These are phyloP conservation scores for Leccinum fibrillosum DNA, from an alignment of 768 basidiomycete genomes.

Conservation along the genomic window DNA sequence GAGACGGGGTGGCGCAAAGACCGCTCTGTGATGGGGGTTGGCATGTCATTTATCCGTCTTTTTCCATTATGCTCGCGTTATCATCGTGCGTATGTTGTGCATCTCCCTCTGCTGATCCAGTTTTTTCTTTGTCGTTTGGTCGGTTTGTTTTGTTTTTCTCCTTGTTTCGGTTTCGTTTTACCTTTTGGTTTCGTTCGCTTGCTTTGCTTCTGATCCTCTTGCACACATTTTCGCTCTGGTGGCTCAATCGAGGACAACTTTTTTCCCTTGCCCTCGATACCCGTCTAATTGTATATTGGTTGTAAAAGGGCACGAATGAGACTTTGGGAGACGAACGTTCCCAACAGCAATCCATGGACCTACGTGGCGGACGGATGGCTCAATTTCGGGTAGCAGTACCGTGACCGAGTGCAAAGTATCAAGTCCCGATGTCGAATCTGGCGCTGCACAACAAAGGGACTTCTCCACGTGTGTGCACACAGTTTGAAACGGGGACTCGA, in stretches of 20 bases:
- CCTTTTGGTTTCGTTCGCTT: too few relatives aligned
- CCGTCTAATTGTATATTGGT: too few relatives aligned
- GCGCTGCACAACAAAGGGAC: conserved; percentile 4
- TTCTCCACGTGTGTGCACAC: conserved; percentile 8
- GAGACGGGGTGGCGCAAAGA: not conserved
- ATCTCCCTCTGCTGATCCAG: not conserved
- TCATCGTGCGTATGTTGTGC: conserved; percentile 1
- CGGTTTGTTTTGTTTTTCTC: not conserved
- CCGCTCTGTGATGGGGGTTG: not conserved
- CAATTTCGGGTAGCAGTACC: conserved; percentile 1
- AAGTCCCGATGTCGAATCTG: not conserved
- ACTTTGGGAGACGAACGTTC: conserved; percentile 41
- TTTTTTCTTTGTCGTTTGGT: not conserved
- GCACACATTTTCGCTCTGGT: too few relatives aligned
- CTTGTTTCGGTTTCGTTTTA: too few relatives aligned
- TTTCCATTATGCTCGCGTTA: not conserved
- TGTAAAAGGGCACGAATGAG: conserved; percentile 42
- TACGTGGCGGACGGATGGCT: conserved; percentile 23
- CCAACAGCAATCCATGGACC: conserved; percentile 71
- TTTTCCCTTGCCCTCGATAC: too few relatives aligned
- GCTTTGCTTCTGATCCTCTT: too few relatives aligned
- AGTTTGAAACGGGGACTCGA: conserved; percentile 35
- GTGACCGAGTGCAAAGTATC: not conserved
- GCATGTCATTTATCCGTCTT: not conserved
- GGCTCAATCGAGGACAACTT: too few relatives aligned